phyloP scores from a whole-genome alignment of 768 basidiomycete species.

The Trametes punicea region DNA sequence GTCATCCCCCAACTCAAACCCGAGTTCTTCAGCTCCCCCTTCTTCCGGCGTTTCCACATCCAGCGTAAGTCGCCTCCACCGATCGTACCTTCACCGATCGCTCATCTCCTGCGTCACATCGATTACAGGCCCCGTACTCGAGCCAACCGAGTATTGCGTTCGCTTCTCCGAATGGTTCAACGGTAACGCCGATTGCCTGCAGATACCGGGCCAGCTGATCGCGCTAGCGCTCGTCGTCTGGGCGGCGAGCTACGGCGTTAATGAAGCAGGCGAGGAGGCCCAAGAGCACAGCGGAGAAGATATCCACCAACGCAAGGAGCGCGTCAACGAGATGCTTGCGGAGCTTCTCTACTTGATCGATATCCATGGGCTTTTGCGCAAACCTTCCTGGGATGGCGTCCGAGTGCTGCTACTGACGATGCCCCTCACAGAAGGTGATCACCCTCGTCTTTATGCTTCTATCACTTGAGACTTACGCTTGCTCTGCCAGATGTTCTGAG shows the following conservation, averaged over 20 bases:
- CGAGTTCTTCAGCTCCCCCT: conserved; percentile 81
- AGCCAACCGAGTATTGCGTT: conserved; percentile 73
- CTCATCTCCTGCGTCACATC: neutral
- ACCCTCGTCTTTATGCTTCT: neutral
- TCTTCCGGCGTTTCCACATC: conserved; percentile 80
- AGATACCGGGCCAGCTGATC: conserved; percentile 73
- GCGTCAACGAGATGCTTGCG: conserved; percentile 64
- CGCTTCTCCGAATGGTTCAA: conserved; percentile 67
- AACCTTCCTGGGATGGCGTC: conserved; percentile 85
- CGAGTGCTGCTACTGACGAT: conserved; percentile 73
- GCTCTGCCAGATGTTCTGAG: conserved; percentile 38
- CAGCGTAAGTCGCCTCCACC: conserved; percentile 57
- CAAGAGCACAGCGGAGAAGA: conserved; percentile 34
- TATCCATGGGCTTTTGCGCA: conserved; percentile 69
- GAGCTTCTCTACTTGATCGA: conserved; percentile 82
- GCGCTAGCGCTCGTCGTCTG: conserved; percentile 80
- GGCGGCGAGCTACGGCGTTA: conserved; percentile 86
- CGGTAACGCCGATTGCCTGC: conserved; percentile 53
- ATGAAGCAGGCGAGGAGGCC: conserved; percentile 67
- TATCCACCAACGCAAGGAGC: conserved; percentile 45
- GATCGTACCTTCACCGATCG: conserved; percentile 5
- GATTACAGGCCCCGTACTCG: conserved; percentile 75
- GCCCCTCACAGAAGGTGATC: conserved; percentile 80
- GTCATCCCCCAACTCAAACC: conserved; percentile 69
- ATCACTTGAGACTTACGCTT: conserved; percentile 7